These are phyloP conservation scores for Calonectria pteridis DNA, from an alignment of 2,329 filamentous ascomycete genomes.

Conservation along the genomic window DNA sequence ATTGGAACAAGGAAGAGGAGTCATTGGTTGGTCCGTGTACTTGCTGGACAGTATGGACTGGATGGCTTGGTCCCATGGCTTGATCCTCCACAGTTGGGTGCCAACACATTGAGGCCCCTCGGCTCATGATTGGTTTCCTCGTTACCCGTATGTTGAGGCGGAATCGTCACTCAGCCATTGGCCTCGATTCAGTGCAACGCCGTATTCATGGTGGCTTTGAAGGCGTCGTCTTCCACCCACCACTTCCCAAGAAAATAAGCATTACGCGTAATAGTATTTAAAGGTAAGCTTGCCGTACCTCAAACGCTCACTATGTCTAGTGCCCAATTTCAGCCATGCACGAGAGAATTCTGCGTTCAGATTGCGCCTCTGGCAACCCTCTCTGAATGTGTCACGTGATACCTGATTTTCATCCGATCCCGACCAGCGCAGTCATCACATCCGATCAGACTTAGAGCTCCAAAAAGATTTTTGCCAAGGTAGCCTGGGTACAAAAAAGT, in stretches of 20 bases:
- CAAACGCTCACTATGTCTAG: no score
- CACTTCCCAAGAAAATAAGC: not conserved
- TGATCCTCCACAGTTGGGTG: not conserved
- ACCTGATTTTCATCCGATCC: not conserved
- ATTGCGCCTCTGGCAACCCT: not conserved
- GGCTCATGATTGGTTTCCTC: not conserved
- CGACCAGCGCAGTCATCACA: not conserved
- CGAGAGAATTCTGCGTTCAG: not conserved
- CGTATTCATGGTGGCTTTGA: not conserved
- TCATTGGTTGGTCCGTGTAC: not conserved
- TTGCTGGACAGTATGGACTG: not conserved
- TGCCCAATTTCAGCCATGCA: not conserved
- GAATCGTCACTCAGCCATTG: not conserved
- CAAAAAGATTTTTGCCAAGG: not conserved
- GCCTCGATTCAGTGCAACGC: not conserved
- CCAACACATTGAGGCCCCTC: not conserved
- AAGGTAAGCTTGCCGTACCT: no score
- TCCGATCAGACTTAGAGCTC: not conserved
- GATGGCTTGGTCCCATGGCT: not conserved
- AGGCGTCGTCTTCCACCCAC: not conserved
- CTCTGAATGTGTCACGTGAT: no score
- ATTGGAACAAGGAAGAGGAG: not conserved
- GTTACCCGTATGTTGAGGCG: not conserved
- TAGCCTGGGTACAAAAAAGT: not conserved
- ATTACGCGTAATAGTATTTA: not conserved